Evolutionary conservation across 768 basidiomycete species (phyloP).

Genomic region (Phylloporus sp.): DNA sequence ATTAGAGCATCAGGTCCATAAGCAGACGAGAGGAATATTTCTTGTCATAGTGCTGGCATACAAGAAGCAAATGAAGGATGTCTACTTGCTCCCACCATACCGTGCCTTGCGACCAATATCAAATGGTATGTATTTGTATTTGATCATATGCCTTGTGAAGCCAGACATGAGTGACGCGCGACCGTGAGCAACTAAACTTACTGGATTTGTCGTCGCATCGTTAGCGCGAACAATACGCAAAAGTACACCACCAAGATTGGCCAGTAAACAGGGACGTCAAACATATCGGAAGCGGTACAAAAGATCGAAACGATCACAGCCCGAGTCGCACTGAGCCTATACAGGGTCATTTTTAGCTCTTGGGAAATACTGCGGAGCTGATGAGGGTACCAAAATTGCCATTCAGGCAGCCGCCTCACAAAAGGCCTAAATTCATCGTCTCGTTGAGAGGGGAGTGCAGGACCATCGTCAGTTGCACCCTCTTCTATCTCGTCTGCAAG

Average conservation of each 20-base stretch:
- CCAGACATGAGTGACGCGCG: slow-evolving; percentile 5
- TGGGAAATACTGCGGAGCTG: not conserved
- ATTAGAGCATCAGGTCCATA: slow-evolving; percentile 12
- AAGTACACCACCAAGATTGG: slow-evolving; percentile 98
- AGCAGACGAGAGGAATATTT: slow-evolving; percentile 4
- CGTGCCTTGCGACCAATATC: slow-evolving; percentile 92
- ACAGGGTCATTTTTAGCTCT: slow-evolving; percentile 1
- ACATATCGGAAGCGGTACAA: slow-evolving; percentile 77
- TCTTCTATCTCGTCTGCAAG: slow-evolving; percentile 95
- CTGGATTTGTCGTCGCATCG: slow-evolving; percentile 96
- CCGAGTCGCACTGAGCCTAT: slow-evolving; percentile 86
- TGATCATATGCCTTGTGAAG: slow-evolving; percentile 89
- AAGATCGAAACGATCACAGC: slow-evolving; percentile 79
- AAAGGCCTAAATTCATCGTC: slow-evolving; percentile 99
- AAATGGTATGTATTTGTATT: slow-evolving; percentile 96
- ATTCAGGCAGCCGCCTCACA: slow-evolving; percentile 91
- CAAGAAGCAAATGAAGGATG: not conserved
- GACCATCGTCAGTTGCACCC: slow-evolving; percentile 62
- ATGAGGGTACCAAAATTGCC: slow-evolving; percentile 84
- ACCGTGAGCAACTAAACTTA: slow-evolving; percentile 37
- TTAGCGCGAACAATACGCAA: slow-evolving; percentile 89
- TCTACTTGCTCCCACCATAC: slow-evolving; percentile 61
- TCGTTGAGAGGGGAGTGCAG: slow-evolving; percentile 59
- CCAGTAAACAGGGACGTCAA: slow-evolving; percentile 99
- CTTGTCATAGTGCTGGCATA: slow-evolving; percentile 3